Conservation (phyloP, 305 asterid species). For the Fraxinus platypoda region DNA sequence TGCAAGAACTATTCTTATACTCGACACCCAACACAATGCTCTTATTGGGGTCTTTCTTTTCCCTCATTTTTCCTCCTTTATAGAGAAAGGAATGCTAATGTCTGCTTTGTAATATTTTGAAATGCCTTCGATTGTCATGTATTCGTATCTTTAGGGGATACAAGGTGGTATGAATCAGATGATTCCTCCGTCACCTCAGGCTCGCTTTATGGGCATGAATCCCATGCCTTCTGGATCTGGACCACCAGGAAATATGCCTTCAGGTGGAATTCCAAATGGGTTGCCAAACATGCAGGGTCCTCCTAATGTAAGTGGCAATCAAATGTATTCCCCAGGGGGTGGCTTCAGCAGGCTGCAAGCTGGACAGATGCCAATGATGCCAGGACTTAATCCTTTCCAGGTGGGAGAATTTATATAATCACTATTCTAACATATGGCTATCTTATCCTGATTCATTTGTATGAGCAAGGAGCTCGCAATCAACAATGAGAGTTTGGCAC, state of each 20-base stretch:
- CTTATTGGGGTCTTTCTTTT: neutral
- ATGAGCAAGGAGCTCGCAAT: neutral
- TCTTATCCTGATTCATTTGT: neutral
- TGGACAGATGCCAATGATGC: conserved; percentile 88
- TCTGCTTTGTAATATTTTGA: conserved; percentile 19
- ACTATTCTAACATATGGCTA: neutral
- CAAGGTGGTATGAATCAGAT: conserved; percentile 87
- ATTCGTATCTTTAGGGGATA: conserved; percentile 39
- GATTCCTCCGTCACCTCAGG: conserved; percentile 76
- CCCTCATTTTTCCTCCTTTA: neutral
- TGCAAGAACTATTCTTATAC: neutral
- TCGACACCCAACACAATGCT: neutral
- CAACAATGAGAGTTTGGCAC: neutral
- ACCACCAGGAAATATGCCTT: conserved; percentile 60
- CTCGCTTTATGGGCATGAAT: conserved; percentile 74
- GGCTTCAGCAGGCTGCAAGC: conserved; percentile 79
- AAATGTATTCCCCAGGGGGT: conserved; percentile 79
- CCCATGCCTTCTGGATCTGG: conserved; percentile 68
- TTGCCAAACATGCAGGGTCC: conserved; percentile 58
- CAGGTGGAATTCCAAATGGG: conserved; percentile 57
- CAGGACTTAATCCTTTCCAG: conserved; percentile 88
- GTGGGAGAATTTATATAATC: conserved; percentile 34
- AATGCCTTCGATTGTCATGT: conserved; percentile 5
- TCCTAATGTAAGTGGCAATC: conserved; percentile 49
- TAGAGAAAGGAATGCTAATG: neutral